These are phyloP conservation scores for Arthrinium puccinioides DNA, from an alignment of 2,329 filamentous ascomycete species.

Conservation along the genomic window DNA sequence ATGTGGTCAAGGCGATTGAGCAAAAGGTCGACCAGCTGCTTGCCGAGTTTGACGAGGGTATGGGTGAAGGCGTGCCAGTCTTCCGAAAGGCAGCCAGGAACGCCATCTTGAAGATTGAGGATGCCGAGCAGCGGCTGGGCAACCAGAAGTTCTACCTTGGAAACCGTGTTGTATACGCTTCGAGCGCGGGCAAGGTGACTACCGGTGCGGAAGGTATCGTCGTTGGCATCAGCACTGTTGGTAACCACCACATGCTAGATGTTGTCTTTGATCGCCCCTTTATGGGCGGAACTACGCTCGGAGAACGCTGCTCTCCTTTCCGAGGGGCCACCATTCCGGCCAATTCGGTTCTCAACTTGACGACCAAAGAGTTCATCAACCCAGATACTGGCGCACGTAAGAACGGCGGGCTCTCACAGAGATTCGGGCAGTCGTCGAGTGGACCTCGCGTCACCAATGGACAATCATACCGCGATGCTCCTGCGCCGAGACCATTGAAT, in stretches of 20 bases:
- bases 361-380: constrained; percentile 71
- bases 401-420: constrained; percentile 41
- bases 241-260: constrained; percentile 76
- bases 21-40: constrained; percentile 55
- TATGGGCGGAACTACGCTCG: constrained; percentile 92
- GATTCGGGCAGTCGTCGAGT: constrained; percentile 23
- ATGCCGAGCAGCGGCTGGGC: constrained; percentile 87
- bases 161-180: constrained; percentile 87
- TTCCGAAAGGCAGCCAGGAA: constrained; percentile 77
- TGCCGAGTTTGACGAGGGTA: constrained; percentile 31
- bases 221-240: constrained; percentile 85
- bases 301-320: constrained; percentile 86
- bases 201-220: constrained; percentile 89
- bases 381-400: constrained; percentile 28
- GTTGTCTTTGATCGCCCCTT: constrained; percentile 91
- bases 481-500: constrained; percentile 45
- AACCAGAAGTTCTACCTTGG: constrained; percentile 79
- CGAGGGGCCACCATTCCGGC: constrained; percentile 85
- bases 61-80: constrained; percentile 47
- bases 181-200: constrained; percentile 88
- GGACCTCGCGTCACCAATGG: constrained; percentile 39
- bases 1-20: constrained; percentile 77
- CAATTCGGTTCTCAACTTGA: constrained; percentile 83
- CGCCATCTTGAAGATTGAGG: constrained; percentile 84
- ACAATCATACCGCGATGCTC: constrained; percentile 54